Evolutionary conservation across 139 green algal genomes (phyloP).

Genomic region (Pedinophyceae sp.): DNA sequence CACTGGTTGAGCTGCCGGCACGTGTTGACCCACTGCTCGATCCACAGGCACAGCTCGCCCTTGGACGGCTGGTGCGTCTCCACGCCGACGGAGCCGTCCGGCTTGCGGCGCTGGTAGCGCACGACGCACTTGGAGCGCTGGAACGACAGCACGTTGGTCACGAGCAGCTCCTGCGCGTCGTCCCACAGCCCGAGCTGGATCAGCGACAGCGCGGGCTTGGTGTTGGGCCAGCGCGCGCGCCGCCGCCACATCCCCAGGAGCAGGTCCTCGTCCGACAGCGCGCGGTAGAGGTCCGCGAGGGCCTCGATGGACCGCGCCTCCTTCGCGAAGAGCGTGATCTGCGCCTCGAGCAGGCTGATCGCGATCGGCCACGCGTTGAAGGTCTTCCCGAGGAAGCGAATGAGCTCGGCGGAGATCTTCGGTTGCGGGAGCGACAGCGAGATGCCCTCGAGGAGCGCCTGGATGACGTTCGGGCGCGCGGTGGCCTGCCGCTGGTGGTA

Average conservation of each 20-base stretch:
- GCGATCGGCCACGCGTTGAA: constrained; percentile 94
- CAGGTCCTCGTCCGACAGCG: constrained; percentile 75
- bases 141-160: constrained; percentile 29
- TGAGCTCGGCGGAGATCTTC: constrained; percentile 94
- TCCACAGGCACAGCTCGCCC: constrained; percentile 60
- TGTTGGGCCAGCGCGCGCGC: constrained; percentile 25
- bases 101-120: too few relatives aligned
- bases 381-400: constrained; percentile 91
- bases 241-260: constrained; percentile 69
- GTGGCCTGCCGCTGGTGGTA: constrained; percentile 63
- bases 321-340: constrained; percentile 84
- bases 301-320: constrained; percentile 83
- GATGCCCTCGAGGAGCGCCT: constrained; percentile 80
- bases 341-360: constrained; percentile 85
- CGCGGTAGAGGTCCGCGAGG: constrained; percentile 66
- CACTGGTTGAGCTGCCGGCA: constrained; percentile 79
- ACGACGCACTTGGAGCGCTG: constrained; percentile 38
- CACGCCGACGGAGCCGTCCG: constrained; percentile 30
- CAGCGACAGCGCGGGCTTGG: constrained; percentile 41
- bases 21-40: constrained; percentile 68
- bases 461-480: constrained; percentile 2
- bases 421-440: constrained; percentile 88
- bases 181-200: constrained; percentile 72
- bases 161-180: constrained; percentile 51
- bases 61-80: constrained; percentile 22